Conservation (phyloP, 1,139 yeast genomes). For the Hansenula anomala region DNA sequence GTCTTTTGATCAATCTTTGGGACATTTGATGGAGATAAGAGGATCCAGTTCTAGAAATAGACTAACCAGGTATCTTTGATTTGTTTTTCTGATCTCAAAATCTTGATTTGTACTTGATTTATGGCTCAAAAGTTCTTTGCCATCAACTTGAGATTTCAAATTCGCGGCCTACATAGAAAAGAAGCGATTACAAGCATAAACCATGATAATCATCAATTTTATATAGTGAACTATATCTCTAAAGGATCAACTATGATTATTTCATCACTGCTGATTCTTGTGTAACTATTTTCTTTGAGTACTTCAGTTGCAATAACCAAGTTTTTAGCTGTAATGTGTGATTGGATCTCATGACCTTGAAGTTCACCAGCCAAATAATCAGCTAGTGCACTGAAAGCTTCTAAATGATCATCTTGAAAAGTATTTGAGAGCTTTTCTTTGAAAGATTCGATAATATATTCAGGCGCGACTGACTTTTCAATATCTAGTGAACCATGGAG, state of each 20-base stretch:
- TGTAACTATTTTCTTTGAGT: slow-evolving; percentile 13
- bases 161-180: too few species aligned
- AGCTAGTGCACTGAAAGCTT: background rate
- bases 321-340: slow-evolving; percentile 8
- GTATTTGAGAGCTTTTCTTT: background rate
- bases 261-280: slow-evolving; percentile 14
- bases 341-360: slow-evolving; percentile 2
- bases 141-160: too few species aligned
- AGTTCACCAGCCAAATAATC: background rate
- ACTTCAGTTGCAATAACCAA: slow-evolving; percentile 13
- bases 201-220: too few species aligned
- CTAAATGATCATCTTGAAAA: background rate
- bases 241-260: slow-evolving; percentile 18
- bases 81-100: too few species aligned
- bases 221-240: background rate
- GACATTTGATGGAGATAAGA: too few species aligned
- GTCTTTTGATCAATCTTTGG: background rate
- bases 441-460: slow-evolving; percentile 8
- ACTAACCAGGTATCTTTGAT: too few species aligned
- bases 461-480: slow-evolving; percentile 10
- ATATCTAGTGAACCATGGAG: slow-evolving; percentile 4
- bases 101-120: too few species aligned
- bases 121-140: too few species aligned
- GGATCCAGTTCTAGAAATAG: too few species aligned
- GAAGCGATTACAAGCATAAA: too few species aligned